Base-by-base conservation (phyloP, 345 rosid species). In the Boechera stricta region DNA sequence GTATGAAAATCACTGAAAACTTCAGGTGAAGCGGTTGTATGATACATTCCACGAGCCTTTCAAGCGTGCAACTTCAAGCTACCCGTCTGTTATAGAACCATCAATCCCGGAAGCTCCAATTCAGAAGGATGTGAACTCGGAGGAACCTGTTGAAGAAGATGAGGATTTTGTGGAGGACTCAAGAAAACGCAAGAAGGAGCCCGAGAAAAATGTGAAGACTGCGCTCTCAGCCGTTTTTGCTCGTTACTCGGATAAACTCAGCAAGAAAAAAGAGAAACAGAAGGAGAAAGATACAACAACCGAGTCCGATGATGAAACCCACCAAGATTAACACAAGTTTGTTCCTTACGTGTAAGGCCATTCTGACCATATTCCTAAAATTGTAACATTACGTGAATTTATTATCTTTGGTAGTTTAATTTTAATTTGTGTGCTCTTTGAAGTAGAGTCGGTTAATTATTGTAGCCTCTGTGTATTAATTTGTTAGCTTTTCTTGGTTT, bases 11-110 rank as follows among this genome's bases (percentile, higher is more conserved):
- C 21, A 77, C 38, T 60, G 29, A 7, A 67, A 66, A 66, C 58
- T 68, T 64, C 75, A 89, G 98, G 98, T 92, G 59, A 95, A 85
- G 75, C 89, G 97, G 75, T 83, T 95, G 85, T 81, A 92, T 59
- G 97, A 92, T 71, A 88, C 99, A 45, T 91, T 92, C 81, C 98
- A 95, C 39, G 97, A 95, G 73, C 98, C 99, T 64, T 95, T 92
- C 84, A 91, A 90, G 88, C 98, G 91, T 32, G 80, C 69, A 13
- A 72, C 81, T 81, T 75, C 89, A 36, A 83, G 82, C 67, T 79
- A 80, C 39, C 84, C 87, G 44, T 35, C 78, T 63, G 69, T 84
- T 78, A 76, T 84, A 13, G 93, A 89, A 82, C 77, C 84, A 69
- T 32, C 58, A 44, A 24, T 61, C 15, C 67, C 15, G 3, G 94